Evolutionary conservation across 306 rosid species (phyloP).

Genomic region (Hippophae tibetana): DNA sequence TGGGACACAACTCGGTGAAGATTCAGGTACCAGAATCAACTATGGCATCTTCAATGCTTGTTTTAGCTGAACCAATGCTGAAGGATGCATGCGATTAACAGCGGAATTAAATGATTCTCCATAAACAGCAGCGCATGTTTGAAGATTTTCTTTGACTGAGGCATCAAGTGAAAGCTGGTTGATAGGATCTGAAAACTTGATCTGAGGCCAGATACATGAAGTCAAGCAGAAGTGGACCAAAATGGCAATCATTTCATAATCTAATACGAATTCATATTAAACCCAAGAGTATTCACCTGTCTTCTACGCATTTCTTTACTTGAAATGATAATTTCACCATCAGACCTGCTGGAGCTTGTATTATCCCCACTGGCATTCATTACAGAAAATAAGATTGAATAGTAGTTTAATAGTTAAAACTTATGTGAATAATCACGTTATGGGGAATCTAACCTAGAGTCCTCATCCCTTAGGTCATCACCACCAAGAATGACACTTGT

Average conservation of each 20-base stretch:
- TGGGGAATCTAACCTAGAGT: slow-evolving; percentile 57
- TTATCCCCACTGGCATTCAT: slow-evolving; percentile 49
- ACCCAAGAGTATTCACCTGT: slow-evolving; percentile 46
- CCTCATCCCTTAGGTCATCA: slow-evolving; percentile 62
- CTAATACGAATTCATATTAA: slow-evolving; percentile 9
- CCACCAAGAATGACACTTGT: slow-evolving; percentile 76
- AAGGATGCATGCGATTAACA: slow-evolving; percentile 78
- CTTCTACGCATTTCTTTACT: slow-evolving; percentile 65
- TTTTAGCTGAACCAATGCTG: slow-evolving; percentile 70
- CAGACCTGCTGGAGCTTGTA: slow-evolving; percentile 38
- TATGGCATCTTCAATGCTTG: slow-evolving; percentile 81
- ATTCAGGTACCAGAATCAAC: slow-evolving; percentile 20
- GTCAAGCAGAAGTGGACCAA: slow-evolving; percentile 13
- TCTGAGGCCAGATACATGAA: slow-evolving; percentile 29
- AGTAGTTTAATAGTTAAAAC: background rate
- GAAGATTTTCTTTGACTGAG: slow-evolving; percentile 79
- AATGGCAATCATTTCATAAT: slow-evolving; percentile 5
- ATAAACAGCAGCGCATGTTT: slow-evolving; percentile 76
- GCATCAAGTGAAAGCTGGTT: slow-evolving; percentile 73
- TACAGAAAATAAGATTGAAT: background rate
- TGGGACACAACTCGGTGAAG: background rate
- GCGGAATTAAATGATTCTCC: slow-evolving; percentile 85
- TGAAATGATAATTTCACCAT: slow-evolving; percentile 47
- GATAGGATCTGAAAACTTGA: slow-evolving; percentile 78
- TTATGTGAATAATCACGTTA: background rate